Evolutionary conservation across 257 asterid species (phyloP).

Genomic region (Forsythia viridissima): DNA sequence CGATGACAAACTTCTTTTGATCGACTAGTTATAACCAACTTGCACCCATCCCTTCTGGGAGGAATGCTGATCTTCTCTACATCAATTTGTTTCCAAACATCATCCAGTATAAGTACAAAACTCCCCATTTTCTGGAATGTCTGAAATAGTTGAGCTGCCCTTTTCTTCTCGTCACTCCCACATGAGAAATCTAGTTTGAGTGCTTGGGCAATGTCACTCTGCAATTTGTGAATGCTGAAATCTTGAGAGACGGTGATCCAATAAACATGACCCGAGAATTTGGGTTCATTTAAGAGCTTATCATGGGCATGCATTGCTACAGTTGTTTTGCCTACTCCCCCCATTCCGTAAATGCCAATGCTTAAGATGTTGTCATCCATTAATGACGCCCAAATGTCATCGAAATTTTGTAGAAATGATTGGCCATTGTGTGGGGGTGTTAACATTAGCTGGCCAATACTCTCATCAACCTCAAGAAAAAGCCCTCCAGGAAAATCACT

Average conservation of each 20-base stretch:
- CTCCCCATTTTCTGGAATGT: neutral
- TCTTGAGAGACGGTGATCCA: slow-evolving; percentile 23
- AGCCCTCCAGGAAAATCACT: slow-evolving; percentile 2
- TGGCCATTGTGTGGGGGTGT: slow-evolving; percentile 10
- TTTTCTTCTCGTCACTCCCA: slow-evolving; percentile 4
- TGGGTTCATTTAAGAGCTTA: slow-evolving; percentile 1
- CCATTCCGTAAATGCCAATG: slow-evolving; percentile 27
- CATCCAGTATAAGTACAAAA: slow-evolving; percentile 24
- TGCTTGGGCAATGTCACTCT: slow-evolving; percentile 19
- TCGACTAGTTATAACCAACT: slow-evolving; percentile 28
- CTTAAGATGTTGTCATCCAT: slow-evolving; percentile 11
- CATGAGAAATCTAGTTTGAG: slow-evolving; percentile 3
- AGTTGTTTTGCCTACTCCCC: slow-evolving; percentile 33
- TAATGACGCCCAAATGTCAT: slow-evolving; percentile 19
- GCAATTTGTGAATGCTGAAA: slow-evolving; percentile 6
- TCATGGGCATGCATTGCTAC: slow-evolving; percentile 14
- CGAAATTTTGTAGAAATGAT: slow-evolving; percentile 3
- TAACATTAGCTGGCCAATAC: neutral
- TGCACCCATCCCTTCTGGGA: neutral
- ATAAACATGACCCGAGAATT: slow-evolving; percentile 10
- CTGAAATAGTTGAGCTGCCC: neutral
- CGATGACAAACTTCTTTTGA: slow-evolving; percentile 13
- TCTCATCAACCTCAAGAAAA: slow-evolving; percentile 9
- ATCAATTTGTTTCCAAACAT: slow-evolving; percentile 15
- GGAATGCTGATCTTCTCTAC: slow-evolving; percentile 15